Evolutionary conservation across 1,284 basidiomycete species (phyloP), one percentile per base, ranked within the genome.

Genomic region (Prillingera fragicola): DNA sequence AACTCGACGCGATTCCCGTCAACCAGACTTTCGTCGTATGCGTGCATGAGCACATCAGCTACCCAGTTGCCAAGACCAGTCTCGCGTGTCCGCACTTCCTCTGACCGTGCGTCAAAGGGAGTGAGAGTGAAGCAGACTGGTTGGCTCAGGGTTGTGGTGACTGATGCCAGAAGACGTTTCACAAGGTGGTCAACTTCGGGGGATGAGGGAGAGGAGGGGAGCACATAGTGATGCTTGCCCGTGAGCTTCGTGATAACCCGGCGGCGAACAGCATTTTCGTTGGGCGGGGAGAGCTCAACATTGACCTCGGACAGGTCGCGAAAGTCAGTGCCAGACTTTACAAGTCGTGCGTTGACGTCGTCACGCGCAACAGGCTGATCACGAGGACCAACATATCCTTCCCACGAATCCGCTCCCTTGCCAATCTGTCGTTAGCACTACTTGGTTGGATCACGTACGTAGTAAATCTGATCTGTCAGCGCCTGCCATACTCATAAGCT

Each of bases 271-370:
- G 80, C 81, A 26, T 73, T 65, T 1, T 82, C 78, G 1, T 60
- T 54, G 1, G 82, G 77, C 38, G 80, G 73, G 26, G 75, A 73
- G 3, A 94, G 72, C 45, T 81, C 78, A 15, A 94, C 69, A 0
- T 68, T 73, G 32, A 90, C 73, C 50, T 86, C 83, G 38, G 85
- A 87, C 21, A 94, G 72, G 53, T 94, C 88, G 25, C 86, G 79
- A 66, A 95, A 95, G 69, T 95, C 89, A 5, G 85, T 87, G 5
- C 90, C 90, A 53, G 85, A 88, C 68, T 95, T 95, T 55, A 72
- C 69, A n/a, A 91, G 52, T 8, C 63, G 60, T 40, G 13, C 8
- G 8, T 35, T 47, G 4, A 52, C 59, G 62, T 94, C 90, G 13
- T 75, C 75, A 60, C 87, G 83, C 2, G 82, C 80, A 10, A 88